Base-by-base conservation (phyloP, 1,139 yeast species). In the Spathaspora sp. region DNA sequence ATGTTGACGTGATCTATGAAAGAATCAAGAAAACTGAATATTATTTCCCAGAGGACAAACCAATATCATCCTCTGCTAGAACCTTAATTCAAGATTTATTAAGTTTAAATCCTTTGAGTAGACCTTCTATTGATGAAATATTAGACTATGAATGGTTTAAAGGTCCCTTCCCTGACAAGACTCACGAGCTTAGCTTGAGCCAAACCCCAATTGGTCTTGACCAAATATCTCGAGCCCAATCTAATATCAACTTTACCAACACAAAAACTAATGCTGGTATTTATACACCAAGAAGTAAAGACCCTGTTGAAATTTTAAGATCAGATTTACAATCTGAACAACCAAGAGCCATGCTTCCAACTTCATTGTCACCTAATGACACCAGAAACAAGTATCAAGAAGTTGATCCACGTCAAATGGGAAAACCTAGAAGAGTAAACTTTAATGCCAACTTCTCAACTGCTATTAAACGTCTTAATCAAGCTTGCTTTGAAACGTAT, bases 1-100 rank as follows among this genome's bases (percentile, higher is more conserved):
- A 91, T 63, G 97, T 95, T 44, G 88, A 90, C 59, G 83, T 88
- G 46, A 93, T 95, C 55, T 95, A 95, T 67, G 96, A 90, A 60
- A 79, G 97, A 66, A 93, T 95, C 64, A 89, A 90, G 66, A 78
- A 79, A 49, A 86, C 87, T 46, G 96, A 89, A 56, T 90, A 84
- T 63, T 69, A 71, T 42, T 93, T 90, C 68, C 99, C 99, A 23
- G 75, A 74, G 39, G 90, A 86, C 54, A 79, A 81, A 56, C 77
- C 78, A 36, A 81, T 88, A 39, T 83, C 95, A 7, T 67, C 73
- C 11, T 90, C 85, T 46, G 96, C 97, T 7, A 81, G 78, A 60
- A 71, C 72, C 15, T 76, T 95, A 50, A 89, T 95, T 52, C 73
- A 74, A 51, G 86, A 82, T 59, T 75, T 95, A 53, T 78, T 95